Evolutionary conservation across 352 stramenopile species (phyloP), one percentile per base, ranked within the genome.

Genomic region (Hyaloperonospora brassicae): DNA sequence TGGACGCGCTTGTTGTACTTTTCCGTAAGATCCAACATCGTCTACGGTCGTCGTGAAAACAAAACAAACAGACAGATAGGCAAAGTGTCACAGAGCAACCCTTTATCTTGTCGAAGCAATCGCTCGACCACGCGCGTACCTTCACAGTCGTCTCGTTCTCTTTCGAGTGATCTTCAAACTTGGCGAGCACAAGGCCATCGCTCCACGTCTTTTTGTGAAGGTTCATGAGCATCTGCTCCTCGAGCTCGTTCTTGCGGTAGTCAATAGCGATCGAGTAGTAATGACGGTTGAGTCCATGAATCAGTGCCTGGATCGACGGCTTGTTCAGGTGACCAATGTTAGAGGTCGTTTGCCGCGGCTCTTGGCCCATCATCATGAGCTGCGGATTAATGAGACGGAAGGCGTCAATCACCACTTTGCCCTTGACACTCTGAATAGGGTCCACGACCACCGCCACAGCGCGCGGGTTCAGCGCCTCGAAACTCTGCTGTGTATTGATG

Each of bases 171-270:
- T 98, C 87, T 68, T 99, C 95, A 66, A 98, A 99, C 54, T 89
- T 86, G 47, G 92, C 72, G 4, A 98, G 78, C 48, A 96, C 89
- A 7, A 99, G 76, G 1, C 95, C 95, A 27, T 91, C 76, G 44
- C 95, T 98, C 97, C 97, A 99, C 57, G 96, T 95, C 53, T 96
- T 95, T 63, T 98, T 98, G 82, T 99, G 89, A 51, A 99, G 67
- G 73, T 99, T 99, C 88, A 97, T 98, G 12, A 99, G 84, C 96
- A 99, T 99, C 73, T 98, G 95, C 73, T 98, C 96, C 72, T 99
- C 97, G 5, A 99, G 79, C 61, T 98, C 96, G 75, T 99, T 99
- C 82, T 98, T 99, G 49, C 96, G 84, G 79, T 98, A 99, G 73
- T 98, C 95, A 63, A 95, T 93, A 24, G 79, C 89, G 55, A 99